Percentiles rank a stretch among this genome's conserved stretches.
Evolutionary conservation across 2,329 filamentous ascomycete genomes (phyloP).

Genomic region (Diatrype stigma): DNA sequence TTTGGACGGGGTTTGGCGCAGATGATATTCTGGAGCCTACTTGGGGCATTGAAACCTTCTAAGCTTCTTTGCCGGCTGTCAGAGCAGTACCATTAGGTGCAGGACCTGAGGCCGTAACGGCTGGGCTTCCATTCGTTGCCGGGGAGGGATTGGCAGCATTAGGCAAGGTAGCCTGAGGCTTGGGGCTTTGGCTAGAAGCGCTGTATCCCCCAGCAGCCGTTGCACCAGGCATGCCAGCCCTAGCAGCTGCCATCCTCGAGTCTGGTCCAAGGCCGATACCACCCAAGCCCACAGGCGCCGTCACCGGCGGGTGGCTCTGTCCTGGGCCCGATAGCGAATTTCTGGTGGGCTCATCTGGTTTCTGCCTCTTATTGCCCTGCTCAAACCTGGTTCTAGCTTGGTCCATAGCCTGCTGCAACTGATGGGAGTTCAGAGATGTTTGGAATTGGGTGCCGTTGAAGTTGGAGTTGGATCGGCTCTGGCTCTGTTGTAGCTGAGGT

Average conservation of each 20-base stretch:
- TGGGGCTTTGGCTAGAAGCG: constrained; percentile 22
- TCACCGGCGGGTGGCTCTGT: constrained; percentile 13
- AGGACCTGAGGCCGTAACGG: constrained; percentile 9
- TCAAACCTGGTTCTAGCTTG: constrained; percentile 29
- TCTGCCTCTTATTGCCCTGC: constrained; percentile 21
- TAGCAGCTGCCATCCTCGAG: constrained; percentile 18
- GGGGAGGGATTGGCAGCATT: constrained; percentile 10
- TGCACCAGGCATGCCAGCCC: constrained; percentile 18
- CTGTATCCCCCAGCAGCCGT: constrained; percentile 12
- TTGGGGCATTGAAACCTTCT: constrained; percentile 12
- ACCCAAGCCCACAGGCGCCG: constrained; percentile 26
- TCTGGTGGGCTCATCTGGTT: constrained; percentile 21
- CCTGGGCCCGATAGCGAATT: constrained; percentile 19
- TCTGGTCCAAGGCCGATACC: constrained; percentile 26
- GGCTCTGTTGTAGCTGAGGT: constrained; percentile 13
- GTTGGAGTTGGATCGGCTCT: neutral
- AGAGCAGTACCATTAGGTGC: constrained; percentile 14
- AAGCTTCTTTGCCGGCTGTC: constrained; percentile 18
- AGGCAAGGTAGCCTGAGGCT: constrained; percentile 18
- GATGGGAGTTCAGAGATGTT: constrained; percentile 25
- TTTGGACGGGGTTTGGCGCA: neutral
- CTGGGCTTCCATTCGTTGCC: constrained; percentile 20
- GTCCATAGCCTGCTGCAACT: constrained; percentile 30
- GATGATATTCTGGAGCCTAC: too few relatives aligned
- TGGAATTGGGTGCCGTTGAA: constrained; percentile 18